A percentile compares a stretch with the other conserved stretches of the same genome.
Conservation (phyloP, 208 protist genomes). For the Phytomonas serpens region DNA sequence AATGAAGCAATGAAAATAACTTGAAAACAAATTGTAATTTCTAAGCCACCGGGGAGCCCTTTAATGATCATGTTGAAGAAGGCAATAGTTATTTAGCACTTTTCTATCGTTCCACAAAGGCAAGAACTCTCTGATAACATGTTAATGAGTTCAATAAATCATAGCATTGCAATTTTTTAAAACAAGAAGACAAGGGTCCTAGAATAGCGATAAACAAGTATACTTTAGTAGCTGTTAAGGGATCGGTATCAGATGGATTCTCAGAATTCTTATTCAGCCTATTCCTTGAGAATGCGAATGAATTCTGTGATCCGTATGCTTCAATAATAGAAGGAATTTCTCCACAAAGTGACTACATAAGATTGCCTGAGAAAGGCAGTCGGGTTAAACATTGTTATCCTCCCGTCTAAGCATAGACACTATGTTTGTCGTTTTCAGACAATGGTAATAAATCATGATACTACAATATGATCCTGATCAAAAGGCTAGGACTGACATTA, state of each 20-base stretch:
- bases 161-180: background rate
- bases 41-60: too few relatives aligned
- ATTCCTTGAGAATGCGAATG: background rate
- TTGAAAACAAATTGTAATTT: too few relatives aligned
- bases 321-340: background rate
- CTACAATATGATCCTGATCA: background rate
- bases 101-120: background rate
- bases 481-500: background rate
- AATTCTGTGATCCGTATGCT: background rate
- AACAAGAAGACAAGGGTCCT: background rate
- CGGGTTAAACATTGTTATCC: background rate
- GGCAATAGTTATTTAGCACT: background rate
- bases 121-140: background rate
- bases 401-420: background rate
- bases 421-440: background rate
- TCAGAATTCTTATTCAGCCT: background rate
- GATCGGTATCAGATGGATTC: background rate
- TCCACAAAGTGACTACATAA: background rate
- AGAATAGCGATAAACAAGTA: background rate
- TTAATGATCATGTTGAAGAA: background rate
- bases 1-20: background rate
- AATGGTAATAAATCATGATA: background rate
- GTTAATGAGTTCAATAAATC: background rate
- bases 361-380: background rate
- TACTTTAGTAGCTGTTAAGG: background rate